Percentiles rank a stretch among this genome's conserved stretches.
These are phyloP conservation scores for Fonsecaea pedrosoi DNA, from an alignment of 2,329 filamentous ascomycete species.

Conservation along the genomic window DNA sequence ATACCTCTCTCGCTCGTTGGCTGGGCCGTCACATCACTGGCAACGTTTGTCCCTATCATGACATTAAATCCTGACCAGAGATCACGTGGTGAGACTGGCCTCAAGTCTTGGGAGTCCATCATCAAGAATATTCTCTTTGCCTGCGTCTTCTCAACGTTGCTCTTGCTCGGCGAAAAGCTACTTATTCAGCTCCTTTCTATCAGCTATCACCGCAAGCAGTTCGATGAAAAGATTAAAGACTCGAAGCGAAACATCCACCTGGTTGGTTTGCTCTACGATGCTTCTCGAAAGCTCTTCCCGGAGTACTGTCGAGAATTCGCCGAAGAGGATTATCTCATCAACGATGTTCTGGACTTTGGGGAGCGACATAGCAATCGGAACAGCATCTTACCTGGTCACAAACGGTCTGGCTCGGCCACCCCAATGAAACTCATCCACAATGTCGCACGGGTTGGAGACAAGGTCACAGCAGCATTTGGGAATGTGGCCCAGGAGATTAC, in stretches of 20 bases:
- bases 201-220: slow-evolving; percentile 72
- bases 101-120: slow-evolving; percentile 59
- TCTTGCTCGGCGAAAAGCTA: slow-evolving; percentile 65
- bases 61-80: slow-evolving; percentile 50
- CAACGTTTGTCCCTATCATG: slow-evolving; percentile 63
- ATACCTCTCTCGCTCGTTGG: slow-evolving; percentile 66
- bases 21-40: slow-evolving; percentile 65
- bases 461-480: slow-evolving; percentile 90
- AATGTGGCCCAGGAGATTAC: slow-evolving; percentile 94
- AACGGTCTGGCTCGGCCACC: slow-evolving; percentile 68
- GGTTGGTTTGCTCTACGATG: slow-evolving; percentile 85
- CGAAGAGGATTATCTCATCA: slow-evolving; percentile 91
- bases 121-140: slow-evolving; percentile 67
- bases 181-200: slow-evolving; percentile 71
- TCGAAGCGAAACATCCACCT: slow-evolving; percentile 87
- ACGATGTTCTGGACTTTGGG: slow-evolving; percentile 77
- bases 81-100: slow-evolving; percentile 42
- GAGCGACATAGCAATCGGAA: slow-evolving; percentile 61
- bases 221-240: slow-evolving; percentile 75
- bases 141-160: slow-evolving; percentile 61
- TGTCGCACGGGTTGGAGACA: slow-evolving; percentile 84
- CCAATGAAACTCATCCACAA: slow-evolving; percentile 80
- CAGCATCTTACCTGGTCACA: slow-evolving; percentile 51
- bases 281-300: slow-evolving; percentile 85
- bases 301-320: slow-evolving; percentile 89